phyloP scores from a whole-genome alignment of 2,329 filamentous ascomycete species.

The Colletotrichum nymphaeae region DNA sequence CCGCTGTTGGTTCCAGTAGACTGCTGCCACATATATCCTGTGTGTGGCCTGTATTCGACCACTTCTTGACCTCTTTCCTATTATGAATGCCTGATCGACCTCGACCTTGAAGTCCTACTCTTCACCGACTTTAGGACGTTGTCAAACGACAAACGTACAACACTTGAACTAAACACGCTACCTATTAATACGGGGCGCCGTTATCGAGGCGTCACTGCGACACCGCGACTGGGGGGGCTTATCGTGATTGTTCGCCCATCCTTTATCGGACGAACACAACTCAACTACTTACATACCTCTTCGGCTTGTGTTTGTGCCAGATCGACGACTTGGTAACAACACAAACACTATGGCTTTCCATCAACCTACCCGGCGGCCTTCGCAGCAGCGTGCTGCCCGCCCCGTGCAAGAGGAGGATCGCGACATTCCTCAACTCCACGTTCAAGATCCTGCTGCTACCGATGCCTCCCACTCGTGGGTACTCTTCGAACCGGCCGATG shows the following conservation, averaged over 20 bases:
- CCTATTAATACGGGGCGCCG: constrained; percentile 11
- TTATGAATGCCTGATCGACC: constrained; percentile 2
- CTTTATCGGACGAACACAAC: constrained; percentile 24
- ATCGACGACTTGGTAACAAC: constrained; percentile 2
- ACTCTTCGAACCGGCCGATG: constrained; percentile 82
- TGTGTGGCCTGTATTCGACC: constrained; percentile 19
- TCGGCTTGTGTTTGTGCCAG: constrained; percentile 4
- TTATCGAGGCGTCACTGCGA: constrained; percentile 28
- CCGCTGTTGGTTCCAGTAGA: constrained; percentile 31
- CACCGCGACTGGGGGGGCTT: constrained; percentile 30
- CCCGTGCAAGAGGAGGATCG: constrained; percentile 54
- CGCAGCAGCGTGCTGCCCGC: constrained; percentile 58
- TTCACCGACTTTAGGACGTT: constrained; percentile 1
- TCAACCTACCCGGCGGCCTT: constrained; percentile 65
- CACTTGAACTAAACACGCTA: neutral
- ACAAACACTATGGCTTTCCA: constrained; percentile 66
- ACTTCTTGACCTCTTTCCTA: neutral
- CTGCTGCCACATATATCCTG: constrained; percentile 34
- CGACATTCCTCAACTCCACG: constrained; percentile 40
- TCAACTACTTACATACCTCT: neutral
- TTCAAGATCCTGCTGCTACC: constrained; percentile 37
- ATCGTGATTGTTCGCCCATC: constrained; percentile 21
- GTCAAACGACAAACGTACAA: constrained; percentile 14
- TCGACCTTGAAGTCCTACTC: neutral
- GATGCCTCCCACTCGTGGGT: constrained; percentile 91